These are phyloP conservation scores for Acrodontium crateriforme DNA, from an alignment of 2,329 filamentous ascomycete genomes.

Conservation along the genomic window DNA sequence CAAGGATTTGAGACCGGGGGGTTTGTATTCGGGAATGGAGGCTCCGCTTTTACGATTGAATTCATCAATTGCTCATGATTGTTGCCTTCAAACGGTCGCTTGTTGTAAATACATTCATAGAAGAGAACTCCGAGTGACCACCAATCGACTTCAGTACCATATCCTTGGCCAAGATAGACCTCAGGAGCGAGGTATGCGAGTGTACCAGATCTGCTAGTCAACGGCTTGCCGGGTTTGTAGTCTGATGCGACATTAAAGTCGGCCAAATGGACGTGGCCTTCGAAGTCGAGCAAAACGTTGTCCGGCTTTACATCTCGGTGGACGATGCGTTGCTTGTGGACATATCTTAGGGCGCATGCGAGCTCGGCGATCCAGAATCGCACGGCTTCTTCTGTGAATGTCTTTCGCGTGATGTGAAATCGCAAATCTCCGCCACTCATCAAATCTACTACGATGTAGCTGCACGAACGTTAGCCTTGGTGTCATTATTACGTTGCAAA, in stretches of 20 bases:
- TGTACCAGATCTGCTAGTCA: slow-evolving; percentile 94
- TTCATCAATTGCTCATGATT: slow-evolving; percentile 68
- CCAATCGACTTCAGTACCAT: slow-evolving; percentile 87
- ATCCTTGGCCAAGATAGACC: slow-evolving; percentile 82
- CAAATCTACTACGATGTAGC: slow-evolving; percentile 86
- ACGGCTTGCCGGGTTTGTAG: slow-evolving; percentile 62
- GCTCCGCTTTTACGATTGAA: slow-evolving; percentile 67
- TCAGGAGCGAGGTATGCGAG: slow-evolving; percentile 91
- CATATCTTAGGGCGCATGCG: slow-evolving; percentile 77
- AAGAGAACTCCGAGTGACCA: slow-evolving; percentile 98
- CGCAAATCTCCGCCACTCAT: slow-evolving; percentile 96
- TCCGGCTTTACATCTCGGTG: slow-evolving; percentile 88
- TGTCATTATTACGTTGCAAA: slow-evolving; percentile 8
- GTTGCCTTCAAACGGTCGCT: slow-evolving; percentile 87
- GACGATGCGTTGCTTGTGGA: slow-evolving; percentile 75
- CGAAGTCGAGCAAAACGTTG: slow-evolving; percentile 74
- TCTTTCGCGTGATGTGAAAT: slow-evolving; percentile 96
- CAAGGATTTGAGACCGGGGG: slow-evolving; percentile 82
- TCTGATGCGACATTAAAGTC: slow-evolving; percentile 99
- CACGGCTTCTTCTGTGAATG: slow-evolving; percentile 93
- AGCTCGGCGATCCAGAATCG: slow-evolving; percentile 95
- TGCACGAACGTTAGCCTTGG: slow-evolving; percentile 23
- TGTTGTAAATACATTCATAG: slow-evolving; percentile 99
- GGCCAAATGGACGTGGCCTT: slow-evolving; percentile 90
- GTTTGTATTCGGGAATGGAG: slow-evolving; percentile 82